These are phyloP conservation scores for Musa itinerans DNA, from an alignment of 176 grass and related monocot species.

Conservation along the genomic window DNA sequence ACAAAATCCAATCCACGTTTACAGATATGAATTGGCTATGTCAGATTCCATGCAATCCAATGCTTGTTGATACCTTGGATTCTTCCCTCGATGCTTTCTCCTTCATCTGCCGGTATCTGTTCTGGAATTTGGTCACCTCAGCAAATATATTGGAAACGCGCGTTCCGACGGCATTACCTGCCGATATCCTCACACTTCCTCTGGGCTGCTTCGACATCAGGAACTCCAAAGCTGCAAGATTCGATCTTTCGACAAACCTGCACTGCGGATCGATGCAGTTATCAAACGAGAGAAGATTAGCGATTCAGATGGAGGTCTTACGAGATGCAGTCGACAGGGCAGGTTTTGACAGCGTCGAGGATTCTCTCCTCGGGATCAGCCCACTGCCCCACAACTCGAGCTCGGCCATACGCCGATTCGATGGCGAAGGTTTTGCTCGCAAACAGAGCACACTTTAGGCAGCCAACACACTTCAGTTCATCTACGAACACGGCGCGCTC, in stretches of 20 bases:
- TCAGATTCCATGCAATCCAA: background rate
- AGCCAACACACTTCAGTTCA: conserved; percentile 75
- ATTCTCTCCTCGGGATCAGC: conserved; percentile 82
- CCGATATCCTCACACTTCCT: conserved; percentile 61
- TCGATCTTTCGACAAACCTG: conserved; percentile 64
- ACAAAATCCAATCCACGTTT: background rate
- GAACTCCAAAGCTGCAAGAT: conserved; percentile 77
- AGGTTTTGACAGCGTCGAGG: conserved; percentile 64
- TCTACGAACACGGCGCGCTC: conserved; percentile 76
- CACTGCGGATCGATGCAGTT: background rate
- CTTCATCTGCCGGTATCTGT: conserved; percentile 49
- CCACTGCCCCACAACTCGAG: conserved; percentile 85
- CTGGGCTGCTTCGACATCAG: conserved; percentile 92
- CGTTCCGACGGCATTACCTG: conserved; percentile 47
- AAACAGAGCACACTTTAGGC: conserved; percentile 86
- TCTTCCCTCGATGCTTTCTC: conserved; percentile 44
- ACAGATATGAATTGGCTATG: no score
- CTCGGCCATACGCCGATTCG: conserved; percentile 72
- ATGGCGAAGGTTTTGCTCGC: conserved; percentile 67
- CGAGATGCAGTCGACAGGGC: conserved; percentile 87
- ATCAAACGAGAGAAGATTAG: background rate
- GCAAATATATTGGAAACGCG: conserved; percentile 59
- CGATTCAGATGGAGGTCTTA: background rate
- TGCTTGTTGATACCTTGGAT: conserved; percentile 36
- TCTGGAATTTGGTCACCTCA: conserved; percentile 67